Conservation (phyloP, 441 rosid species). For the Theobroma grandiflorum region DNA sequence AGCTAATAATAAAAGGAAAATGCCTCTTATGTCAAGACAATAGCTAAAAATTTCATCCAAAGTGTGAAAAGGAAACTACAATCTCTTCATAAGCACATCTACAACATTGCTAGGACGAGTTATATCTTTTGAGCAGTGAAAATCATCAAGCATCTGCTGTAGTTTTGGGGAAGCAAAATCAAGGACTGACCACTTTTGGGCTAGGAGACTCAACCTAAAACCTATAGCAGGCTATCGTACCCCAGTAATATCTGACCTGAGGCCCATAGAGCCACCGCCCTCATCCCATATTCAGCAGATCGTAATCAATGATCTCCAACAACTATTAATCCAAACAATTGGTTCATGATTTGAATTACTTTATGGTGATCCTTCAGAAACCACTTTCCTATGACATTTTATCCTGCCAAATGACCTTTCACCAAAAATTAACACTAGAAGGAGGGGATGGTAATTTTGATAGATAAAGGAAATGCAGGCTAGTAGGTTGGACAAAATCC, state of each 20-base stretch:
- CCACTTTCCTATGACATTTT: not conserved
- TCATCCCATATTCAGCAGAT: not conserved
- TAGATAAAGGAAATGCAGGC: not conserved
- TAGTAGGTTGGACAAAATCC: not conserved
- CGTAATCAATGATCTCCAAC: not conserved
- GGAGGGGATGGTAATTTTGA: not conserved
- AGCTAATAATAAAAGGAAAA: constrained; percentile 25
- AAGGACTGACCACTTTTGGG: not conserved
- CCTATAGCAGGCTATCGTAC: not conserved
- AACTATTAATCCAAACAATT: not conserved
- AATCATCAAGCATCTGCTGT: not conserved
- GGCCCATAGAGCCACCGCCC: not conserved
- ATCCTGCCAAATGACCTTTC: not conserved
- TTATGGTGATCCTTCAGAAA: not conserved
- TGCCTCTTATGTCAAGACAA: not conserved
- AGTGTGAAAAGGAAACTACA: not conserved
- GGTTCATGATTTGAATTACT: not conserved
- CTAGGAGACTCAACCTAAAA: not conserved
- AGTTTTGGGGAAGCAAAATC: not conserved
- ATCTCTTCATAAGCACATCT: not conserved
- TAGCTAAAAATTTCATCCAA: not conserved
- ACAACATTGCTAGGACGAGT: not conserved
- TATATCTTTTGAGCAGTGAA: not conserved
- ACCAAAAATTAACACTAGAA: not conserved
- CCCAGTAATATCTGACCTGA: not conserved